Base-by-base conservation (phyloP, 2,329 filamentous ascomycete species). In the Verticillium isaacii region DNA sequence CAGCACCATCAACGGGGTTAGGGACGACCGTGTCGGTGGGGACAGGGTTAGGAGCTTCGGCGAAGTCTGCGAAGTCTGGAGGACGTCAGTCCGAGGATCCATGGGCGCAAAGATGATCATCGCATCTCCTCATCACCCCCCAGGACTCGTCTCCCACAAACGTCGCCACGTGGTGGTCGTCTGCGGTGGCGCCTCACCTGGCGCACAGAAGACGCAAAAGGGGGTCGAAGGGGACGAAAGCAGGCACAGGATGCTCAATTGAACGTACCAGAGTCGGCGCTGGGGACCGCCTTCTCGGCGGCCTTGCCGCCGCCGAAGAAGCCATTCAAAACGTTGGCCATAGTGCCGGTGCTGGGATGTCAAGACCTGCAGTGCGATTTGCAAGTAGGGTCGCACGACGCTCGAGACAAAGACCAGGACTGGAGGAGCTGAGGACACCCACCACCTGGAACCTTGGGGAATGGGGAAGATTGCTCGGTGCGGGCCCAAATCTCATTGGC, bases 41-140 rank as follows among this genome's bases (percentile, higher is more conserved):
- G 29, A 80, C 75, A 61, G 91, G 88, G 23, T 90, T 87, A 66
- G 92, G 86, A 68, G 88, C 89, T 66, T 87, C 89, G 64, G 92
- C 92, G 72, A 96, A 98, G 81, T 97, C 94, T 78, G 92, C 93
- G 75, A 97, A 97, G 80, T 96, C 93, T 97, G 58, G 15, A 52
- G 29, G 14, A 11, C 32, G 70, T 75, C 66, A 74, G 73, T 37
- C 8, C 45, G 19, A 12, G 19, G 17, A 37, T 41, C 15, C 14
- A 41, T 14, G 15, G n/a, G 45, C n/a, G 45, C n/a, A 12, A 23
- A 4, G 11, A 25, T 12, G 19, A 8, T 5, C 9, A 12, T 19
- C 17, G 5, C n/a, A 50, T 23, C 12, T 7, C 15, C 37, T 17
- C 14, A 41, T 17, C 14, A 17, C 37, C 14, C 37, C 37, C 19